phyloP scores from a whole-genome alignment of 805 yeast species.

The Wickerhamomyces mucosus region DNA sequence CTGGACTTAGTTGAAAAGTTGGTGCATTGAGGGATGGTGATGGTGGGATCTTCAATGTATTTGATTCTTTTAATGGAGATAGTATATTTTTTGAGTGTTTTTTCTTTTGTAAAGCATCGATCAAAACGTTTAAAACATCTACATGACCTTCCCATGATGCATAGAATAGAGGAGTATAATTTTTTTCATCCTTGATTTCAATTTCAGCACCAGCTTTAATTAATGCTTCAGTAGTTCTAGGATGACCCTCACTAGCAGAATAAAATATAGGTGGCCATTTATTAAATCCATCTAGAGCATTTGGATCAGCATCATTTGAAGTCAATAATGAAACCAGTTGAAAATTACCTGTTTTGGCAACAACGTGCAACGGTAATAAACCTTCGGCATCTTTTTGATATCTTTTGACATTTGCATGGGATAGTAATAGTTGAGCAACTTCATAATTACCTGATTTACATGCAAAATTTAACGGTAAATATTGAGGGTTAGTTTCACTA shows the following conservation, averaged over 20 bases:
- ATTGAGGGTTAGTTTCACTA: conserved; percentile 47
- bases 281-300: conserved; percentile 74
- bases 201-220: conserved; percentile 67
- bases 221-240: conserved; percentile 56
- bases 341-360: conserved; percentile 74
- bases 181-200: conserved; percentile 64
- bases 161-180: conserved; percentile 72
- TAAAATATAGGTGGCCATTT: conserved; percentile 93
- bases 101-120: conserved; percentile 23
- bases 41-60: conserved; percentile 1
- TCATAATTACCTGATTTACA: conserved; percentile 75
- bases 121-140: conserved; percentile 62
- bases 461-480: conserved; percentile 75
- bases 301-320: conserved; percentile 65
- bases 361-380: conserved; percentile 77
- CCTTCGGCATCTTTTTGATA: conserved; percentile 75
- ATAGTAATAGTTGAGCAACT: conserved; percentile 42
- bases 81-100: conserved; percentile 10
- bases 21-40: conserved; percentile 14
- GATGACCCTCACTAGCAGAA: conserved; percentile 80
- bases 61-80: conserved; percentile 17
- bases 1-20: conserved; percentile 17
- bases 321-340: conserved; percentile 60
- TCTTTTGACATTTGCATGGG: conserved; percentile 25
- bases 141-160: conserved; percentile 94